Evolutionary conservation across 257 asterid species (phyloP).

Genomic region (Solanum etuberosum): DNA sequence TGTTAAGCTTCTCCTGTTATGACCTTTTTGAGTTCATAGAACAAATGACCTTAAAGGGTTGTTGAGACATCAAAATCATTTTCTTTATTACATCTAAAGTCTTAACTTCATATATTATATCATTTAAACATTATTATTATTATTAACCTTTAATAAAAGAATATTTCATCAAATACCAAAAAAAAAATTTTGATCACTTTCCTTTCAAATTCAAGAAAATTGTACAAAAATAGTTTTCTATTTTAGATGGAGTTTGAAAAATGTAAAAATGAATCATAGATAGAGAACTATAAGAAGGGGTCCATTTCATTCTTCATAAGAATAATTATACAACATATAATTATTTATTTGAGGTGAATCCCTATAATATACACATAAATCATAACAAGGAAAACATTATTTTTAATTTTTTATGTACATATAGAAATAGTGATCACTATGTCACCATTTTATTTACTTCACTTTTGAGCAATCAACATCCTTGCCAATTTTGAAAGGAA

Average conservation of each 20-base stretch:
- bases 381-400: neutral
- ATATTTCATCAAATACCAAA: neutral
- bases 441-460: neutral
- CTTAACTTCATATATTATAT: too few relatives aligned
- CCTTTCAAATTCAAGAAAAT: neutral
- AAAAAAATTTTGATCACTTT: neutral
- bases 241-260: neutral
- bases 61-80: too few relatives aligned
- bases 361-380: neutral
- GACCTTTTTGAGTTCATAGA: too few relatives aligned
- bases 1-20: too few relatives aligned
- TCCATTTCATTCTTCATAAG: neutral
- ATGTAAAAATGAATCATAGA: neutral
- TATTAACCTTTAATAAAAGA: too few relatives aligned
- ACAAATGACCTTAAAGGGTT: too few relatives aligned
- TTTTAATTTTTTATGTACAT: too few relatives aligned
- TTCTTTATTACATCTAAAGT: neutral
- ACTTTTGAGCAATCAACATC: conserved; percentile 1
- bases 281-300: neutral
- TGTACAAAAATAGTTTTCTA: neutral
- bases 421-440: too few relatives aligned
- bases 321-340: neutral
- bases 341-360: neutral
- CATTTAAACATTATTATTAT: neutral
- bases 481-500: neutral